These are phyloP conservation scores for Warburgia ugandensis DNA, from an alignment of 164 flowering plant species.

Conservation along the genomic window DNA sequence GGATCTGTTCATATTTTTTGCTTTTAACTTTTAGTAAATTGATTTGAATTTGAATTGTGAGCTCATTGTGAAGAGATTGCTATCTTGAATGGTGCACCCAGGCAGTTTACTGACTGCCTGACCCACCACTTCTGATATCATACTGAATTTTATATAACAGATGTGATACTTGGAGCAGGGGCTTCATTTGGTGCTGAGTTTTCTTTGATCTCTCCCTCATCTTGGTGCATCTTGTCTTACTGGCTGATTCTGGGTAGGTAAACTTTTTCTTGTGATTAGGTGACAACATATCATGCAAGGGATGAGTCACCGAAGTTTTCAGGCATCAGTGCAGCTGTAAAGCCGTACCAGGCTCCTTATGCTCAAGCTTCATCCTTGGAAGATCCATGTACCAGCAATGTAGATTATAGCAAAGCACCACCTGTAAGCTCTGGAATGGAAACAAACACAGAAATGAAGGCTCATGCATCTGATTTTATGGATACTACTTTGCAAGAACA, in stretches of 20 bases:
- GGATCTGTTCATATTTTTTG: too few relatives aligned
- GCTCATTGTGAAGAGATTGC: too few relatives aligned
- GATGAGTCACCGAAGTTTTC: slow-evolving; percentile 21
- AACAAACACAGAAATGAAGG: slow-evolving; percentile 31
- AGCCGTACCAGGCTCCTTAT: slow-evolving; percentile 59
- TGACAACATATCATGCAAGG: slow-evolving; percentile 8
- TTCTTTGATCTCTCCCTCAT: too few relatives aligned
- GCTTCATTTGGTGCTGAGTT: not conserved
- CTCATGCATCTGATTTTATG: slow-evolving; percentile 31
- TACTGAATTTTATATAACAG: too few relatives aligned
- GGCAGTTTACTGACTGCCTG: too few relatives aligned
- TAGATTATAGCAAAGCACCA: slow-evolving; percentile 51
- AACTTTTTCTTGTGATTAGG: slow-evolving; percentile 13
- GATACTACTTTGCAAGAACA: slow-evolving; percentile 28
- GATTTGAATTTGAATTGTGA: too few relatives aligned
- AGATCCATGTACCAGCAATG: slow-evolving; percentile 51
- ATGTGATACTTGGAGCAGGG: too few relatives aligned
- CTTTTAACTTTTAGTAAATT: too few relatives aligned
- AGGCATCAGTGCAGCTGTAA: slow-evolving; percentile 17
- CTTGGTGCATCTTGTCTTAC: not conserved
- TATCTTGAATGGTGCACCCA: too few relatives aligned
- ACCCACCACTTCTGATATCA: too few relatives aligned
- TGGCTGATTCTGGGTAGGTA: not conserved
- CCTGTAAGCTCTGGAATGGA: slow-evolving; percentile 29
- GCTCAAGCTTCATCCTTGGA: slow-evolving; percentile 75